Conservation (phyloP, 805 yeast genomes). For the Hanseniaspora lindneri region DNA sequence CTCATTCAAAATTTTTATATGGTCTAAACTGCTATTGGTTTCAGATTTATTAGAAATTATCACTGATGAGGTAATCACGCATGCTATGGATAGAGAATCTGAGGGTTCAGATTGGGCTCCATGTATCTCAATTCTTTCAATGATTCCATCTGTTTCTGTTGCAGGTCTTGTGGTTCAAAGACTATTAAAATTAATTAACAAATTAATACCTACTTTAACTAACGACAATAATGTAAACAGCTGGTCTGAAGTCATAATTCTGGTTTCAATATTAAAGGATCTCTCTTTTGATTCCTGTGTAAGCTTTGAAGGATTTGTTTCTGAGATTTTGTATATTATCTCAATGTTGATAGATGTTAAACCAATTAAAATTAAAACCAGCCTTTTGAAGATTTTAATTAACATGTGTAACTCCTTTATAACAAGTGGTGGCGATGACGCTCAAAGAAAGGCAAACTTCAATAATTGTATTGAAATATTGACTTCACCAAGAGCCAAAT, state of each 20-base stretch:
- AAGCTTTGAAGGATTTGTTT: slow-evolving; percentile 50
- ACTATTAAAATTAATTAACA: slow-evolving; percentile 42
- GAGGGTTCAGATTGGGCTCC: slow-evolving; percentile 59
- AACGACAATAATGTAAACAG: slow-evolving; percentile 38
- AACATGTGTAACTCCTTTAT: slow-evolving; percentile 61
- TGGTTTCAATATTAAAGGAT: slow-evolving; percentile 51
- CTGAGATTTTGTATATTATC: slow-evolving; percentile 59
- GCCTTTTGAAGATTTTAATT: slow-evolving; percentile 47
- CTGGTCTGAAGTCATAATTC: slow-evolving; percentile 61
- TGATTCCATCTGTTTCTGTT: slow-evolving; percentile 59
- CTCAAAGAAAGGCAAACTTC: slow-evolving; percentile 32
- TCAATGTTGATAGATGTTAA: slow-evolving; percentile 46
- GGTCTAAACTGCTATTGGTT: slow-evolving; percentile 56
- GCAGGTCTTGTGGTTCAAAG: slow-evolving; percentile 53
- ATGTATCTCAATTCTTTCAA: slow-evolving; percentile 48
- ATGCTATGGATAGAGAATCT: slow-evolving; percentile 66
- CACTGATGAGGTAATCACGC: slow-evolving; percentile 62
- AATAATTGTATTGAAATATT: slow-evolving; percentile 34
- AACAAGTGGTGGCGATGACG: slow-evolving; percentile 42
- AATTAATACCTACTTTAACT: slow-evolving; percentile 35
- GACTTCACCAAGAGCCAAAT: slow-evolving; percentile 51
- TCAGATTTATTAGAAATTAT: slow-evolving; percentile 45
- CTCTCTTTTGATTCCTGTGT: slow-evolving; percentile 58
- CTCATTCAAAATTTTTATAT: slow-evolving; percentile 46
- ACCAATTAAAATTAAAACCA: slow-evolving; percentile 44